Evolutionary conservation across 805 yeast species (phyloP), one percentile per base, ranked within the genome.

Genomic region (Ogataea neopini): DNA sequence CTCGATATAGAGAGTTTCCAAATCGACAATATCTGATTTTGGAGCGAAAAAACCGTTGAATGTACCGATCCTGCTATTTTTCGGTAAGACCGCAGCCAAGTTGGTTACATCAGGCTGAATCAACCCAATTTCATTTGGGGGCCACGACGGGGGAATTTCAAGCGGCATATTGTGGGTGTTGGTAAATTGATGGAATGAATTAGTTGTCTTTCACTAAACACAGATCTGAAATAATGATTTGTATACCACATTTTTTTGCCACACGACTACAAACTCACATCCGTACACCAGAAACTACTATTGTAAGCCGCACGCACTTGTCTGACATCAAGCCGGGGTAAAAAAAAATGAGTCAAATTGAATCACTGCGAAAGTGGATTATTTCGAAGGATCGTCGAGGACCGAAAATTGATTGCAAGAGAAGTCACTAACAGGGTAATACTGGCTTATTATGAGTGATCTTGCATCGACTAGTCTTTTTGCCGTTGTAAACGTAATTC

Each of bases 1-100:
- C 49, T 66, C 70, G 3, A 58, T 18, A 37, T 52, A 64, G 1
- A 61, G 26, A 3, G 61, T 52, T 14, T 62, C 62, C 9, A 59
- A 43, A 10, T 40, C 35, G 23, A 19, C 36, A 32, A 52, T 19
- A 34, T 52, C 40, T 22, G 40, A 41, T 22, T 42, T 48, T 13
- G 44, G 25, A 13, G 37, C 40, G n/a, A 56, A 28, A 8, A 29
- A 15, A 17, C 57, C 56, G 15, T 53, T 25, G 6, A 33, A 18
- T 10, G 52, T 40, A 20, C 28, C 34, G 30, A 56, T 19, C n/a
- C 28, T 36, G 33, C 45, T 19, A 34, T 50, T 47, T 36, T 51
- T 53, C 17, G 57, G 53, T 14, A 56, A 22, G 14, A 41, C 32
- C 6, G 45, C 23, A 9, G 40, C 30, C 30, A 48, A 18, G 15